Conservation (phyloP, 2,329 filamentous ascomycete species). For the Apiospora aurea region DNA sequence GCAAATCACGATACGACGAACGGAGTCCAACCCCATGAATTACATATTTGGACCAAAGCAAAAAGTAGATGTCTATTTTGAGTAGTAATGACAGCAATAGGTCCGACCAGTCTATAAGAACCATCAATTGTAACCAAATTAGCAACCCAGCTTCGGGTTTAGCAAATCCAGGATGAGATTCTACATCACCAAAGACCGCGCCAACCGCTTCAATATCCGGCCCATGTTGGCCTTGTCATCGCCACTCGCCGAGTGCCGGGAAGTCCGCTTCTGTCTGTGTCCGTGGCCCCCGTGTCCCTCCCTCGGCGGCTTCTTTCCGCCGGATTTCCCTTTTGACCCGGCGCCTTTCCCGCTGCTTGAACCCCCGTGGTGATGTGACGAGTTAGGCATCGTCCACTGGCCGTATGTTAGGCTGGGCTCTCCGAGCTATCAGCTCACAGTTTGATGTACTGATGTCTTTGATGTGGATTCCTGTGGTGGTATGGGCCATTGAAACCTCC, state of each 20-base stretch:
- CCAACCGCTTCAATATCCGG: not conserved
- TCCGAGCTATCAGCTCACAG: not conserved
- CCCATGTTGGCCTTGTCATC: not conserved
- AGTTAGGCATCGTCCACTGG: not conserved
- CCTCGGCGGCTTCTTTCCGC: not conserved
- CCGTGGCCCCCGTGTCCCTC: not conserved
- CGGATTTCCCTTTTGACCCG: not conserved
- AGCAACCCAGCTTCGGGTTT: not conserved
- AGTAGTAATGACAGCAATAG: not conserved
- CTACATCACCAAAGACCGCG: not conserved
- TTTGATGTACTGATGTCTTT: not conserved
- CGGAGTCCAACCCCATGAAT: too few species aligned
- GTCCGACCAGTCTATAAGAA: not conserved
- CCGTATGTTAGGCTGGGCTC: not conserved
- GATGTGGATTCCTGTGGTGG: not conserved
- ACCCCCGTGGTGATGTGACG: not conserved
- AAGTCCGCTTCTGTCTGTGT: not conserved
- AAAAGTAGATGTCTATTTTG: not conserved
- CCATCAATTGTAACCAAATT: not conserved
- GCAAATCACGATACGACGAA: too few species aligned
- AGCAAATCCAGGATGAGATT: not conserved
- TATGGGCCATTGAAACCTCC: not conserved
- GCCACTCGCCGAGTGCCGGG: not conserved
- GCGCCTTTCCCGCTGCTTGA: not conserved
- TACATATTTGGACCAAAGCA: not conserved